These are phyloP conservation scores for Millerozyma acaciae DNA, from an alignment of 805 yeast species.

Conservation along the genomic window DNA sequence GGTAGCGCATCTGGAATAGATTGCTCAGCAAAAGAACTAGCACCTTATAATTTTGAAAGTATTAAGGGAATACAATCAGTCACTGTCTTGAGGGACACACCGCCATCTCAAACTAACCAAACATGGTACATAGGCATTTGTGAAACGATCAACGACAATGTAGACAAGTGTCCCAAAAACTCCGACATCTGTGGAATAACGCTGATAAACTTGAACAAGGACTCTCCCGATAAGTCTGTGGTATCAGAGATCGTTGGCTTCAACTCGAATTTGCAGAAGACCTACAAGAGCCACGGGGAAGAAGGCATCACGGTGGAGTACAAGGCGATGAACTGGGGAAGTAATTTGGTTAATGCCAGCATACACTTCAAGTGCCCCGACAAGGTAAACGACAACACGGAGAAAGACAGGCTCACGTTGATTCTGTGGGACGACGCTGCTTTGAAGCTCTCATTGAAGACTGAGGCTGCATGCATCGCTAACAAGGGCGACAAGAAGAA, in stretches of 20 bases:
- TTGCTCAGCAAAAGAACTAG: conserved; percentile 34
- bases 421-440: conserved; percentile 35
- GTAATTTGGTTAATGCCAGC: conserved; percentile 43
- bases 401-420: conserved; percentile 21
- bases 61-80: conserved; percentile 49
- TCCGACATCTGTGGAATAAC: conserved; percentile 80
- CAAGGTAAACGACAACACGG: conserved; percentile 16
- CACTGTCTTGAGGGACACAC: conserved; percentile 52
- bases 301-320: conserved; percentile 37
- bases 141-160: conserved; percentile 40
- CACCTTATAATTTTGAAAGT: conserved; percentile 38
- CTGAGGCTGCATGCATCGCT: conserved; percentile 39
- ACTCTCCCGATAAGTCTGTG: conserved; percentile 29
- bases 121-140: conserved; percentile 76
- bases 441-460: conserved; percentile 24
- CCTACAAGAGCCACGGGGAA: conserved; percentile 20
- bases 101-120: conserved; percentile 65
- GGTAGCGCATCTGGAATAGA: conserved; percentile 21
- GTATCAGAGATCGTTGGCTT: conserved; percentile 62
- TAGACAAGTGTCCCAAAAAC: conserved; percentile 59
- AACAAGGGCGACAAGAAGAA: conserved; percentile 28
- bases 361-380: conserved; percentile 46
- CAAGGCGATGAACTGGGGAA: conserved; percentile 70
- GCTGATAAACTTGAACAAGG: conserved; percentile 47
- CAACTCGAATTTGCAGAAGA: conserved; percentile 37